A percentile compares a stretch with the other conserved stretches of the same genome.
These are phyloP conservation scores for Diaporthe sp. DNA, from an alignment of 2,329 filamentous ascomycete genomes.

Conservation along the genomic window DNA sequence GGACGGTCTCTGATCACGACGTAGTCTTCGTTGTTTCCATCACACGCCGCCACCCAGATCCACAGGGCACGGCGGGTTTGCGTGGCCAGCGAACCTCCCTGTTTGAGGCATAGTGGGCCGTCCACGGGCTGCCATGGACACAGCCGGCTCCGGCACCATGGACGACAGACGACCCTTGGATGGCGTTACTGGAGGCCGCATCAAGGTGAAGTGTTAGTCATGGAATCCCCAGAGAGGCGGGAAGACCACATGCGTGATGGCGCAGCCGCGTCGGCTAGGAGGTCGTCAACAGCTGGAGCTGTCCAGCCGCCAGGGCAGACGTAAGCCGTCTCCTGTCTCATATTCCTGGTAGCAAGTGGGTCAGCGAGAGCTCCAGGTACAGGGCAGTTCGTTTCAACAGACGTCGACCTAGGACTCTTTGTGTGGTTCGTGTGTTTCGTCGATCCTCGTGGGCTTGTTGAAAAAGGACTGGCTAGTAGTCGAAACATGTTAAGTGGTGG, in stretches of 20 bases:
- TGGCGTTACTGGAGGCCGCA: background rate
- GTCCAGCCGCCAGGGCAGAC: constrained; percentile 8
- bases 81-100: constrained; percentile 20
- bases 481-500: constrained; percentile 16
- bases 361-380: background rate
- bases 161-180: too few species aligned
- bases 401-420: background rate
- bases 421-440: constrained; percentile 10
- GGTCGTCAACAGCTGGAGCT: background rate
- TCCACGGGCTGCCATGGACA: constrained; percentile 13
- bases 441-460: background rate
- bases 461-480: constrained; percentile 15
- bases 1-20: background rate
- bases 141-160: background rate
- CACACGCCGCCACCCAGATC: constrained; percentile 8
- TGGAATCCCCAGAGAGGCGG: background rate
- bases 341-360: background rate
- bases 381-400: background rate
- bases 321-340: constrained; percentile 23
- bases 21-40: background rate
- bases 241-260: background rate
- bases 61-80: constrained; percentile 10
- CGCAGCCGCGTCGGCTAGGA: constrained; percentile 11
- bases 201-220: background rate
- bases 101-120: constrained; percentile 17